These are phyloP conservation scores for Ophiostoma sp. DNA, from an alignment of 2,329 filamentous ascomycete species.

Conservation along the genomic window DNA sequence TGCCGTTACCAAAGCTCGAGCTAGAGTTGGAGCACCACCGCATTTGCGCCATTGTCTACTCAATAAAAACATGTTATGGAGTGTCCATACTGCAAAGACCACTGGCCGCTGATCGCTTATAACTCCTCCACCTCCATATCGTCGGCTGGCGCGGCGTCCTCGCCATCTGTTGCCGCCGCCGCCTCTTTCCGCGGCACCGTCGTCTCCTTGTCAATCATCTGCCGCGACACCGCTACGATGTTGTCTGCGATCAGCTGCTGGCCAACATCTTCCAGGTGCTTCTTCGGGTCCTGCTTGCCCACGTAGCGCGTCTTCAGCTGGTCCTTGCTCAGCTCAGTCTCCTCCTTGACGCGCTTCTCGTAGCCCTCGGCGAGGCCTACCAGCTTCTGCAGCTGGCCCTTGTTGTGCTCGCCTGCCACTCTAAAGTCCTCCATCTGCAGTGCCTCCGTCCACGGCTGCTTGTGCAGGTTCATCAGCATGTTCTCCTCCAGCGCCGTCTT, in stretches of 20 bases:
- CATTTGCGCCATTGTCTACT: constrained; percentile 4
- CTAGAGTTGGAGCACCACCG: neutral
- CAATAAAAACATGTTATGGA: neutral
- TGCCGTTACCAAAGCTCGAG: neutral
- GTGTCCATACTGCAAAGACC: no score
- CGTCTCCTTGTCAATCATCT: constrained; percentile 99
- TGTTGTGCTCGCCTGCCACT: constrained; percentile 75
- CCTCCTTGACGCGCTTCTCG: constrained; percentile 97
- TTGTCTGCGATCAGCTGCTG: constrained; percentile 98
- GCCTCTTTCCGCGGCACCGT: constrained; percentile 72
- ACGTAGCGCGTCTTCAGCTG: constrained; percentile 98
- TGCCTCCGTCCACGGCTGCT: constrained; percentile 98
- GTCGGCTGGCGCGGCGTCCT: constrained; percentile 37
- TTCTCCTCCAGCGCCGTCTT: constrained; percentile 98
- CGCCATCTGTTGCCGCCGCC: constrained; percentile 33
- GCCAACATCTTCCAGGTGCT: constrained; percentile 94
- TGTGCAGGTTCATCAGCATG: constrained; percentile 99
- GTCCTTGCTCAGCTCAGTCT: constrained; percentile 93
- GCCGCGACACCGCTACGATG: constrained; percentile 93
- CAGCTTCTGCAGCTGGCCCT: constrained; percentile 79
- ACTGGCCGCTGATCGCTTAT: neutral
- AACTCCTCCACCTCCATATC: constrained; percentile 60
- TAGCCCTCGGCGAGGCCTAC: constrained; percentile 91
- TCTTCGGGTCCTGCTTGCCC: constrained; percentile 98
- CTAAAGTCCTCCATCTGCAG: constrained; percentile 95